A percentile compares a stretch with the other conserved stretches of the same genome.
Conservation (phyloP, 2,329 filamentous ascomycete genomes). For the Tolypocladium ophioglossoides region DNA sequence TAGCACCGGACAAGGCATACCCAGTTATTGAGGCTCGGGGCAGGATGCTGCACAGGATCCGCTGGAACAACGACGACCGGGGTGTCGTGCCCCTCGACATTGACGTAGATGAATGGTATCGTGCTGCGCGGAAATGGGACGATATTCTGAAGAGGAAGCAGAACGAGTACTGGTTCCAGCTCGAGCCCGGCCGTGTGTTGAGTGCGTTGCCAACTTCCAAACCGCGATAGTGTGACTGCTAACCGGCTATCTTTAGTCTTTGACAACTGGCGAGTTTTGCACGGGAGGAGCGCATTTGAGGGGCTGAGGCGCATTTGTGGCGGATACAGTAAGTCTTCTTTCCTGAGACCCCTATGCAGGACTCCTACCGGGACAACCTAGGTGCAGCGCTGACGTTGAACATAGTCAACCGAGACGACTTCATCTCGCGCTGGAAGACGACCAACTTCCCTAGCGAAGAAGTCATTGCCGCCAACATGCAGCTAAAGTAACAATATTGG, state of each 20-base stretch:
- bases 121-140: slow-evolving; percentile 66
- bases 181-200: slow-evolving; percentile 67
- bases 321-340: slow-evolving; percentile 61
- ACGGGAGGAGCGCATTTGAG: slow-evolving; percentile 74
- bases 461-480: slow-evolving; percentile 27
- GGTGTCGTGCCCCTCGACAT: slow-evolving; percentile 51
- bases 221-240: neutral
- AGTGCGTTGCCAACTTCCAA: slow-evolving; percentile 40
- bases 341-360: neutral
- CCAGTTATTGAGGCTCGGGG: slow-evolving; percentile 60
- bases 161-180: slow-evolving; percentile 69
- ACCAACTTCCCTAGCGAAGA: slow-evolving; percentile 49
- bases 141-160: slow-evolving; percentile 53
- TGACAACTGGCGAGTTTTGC: slow-evolving; percentile 91
- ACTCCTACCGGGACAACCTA: neutral
- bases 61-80: slow-evolving; percentile 92
- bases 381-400: neutral
- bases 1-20: slow-evolving; percentile 58
- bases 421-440: slow-evolving; percentile 63
- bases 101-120: slow-evolving; percentile 59
- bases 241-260: slow-evolving; percentile 49
- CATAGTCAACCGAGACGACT: slow-evolving; percentile 70
- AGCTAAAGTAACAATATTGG: slow-evolving; percentile 9
- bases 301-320: slow-evolving; percentile 84
- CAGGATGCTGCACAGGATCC: slow-evolving; percentile 43